Base-by-base conservation (phyloP, 805 yeast genomes). In the Starmera quercuum region DNA sequence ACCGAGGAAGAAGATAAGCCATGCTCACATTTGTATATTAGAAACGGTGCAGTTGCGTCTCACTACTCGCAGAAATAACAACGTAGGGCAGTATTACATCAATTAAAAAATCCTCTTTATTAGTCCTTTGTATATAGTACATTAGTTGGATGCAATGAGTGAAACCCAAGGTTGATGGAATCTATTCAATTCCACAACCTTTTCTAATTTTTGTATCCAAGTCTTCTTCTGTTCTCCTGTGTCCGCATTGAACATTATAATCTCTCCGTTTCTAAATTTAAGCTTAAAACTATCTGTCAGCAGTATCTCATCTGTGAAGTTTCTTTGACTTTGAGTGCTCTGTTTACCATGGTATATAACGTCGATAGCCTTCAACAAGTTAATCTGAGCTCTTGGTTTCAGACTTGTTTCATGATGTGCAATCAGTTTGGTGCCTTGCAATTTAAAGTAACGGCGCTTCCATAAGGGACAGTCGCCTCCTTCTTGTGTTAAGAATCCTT, bases 191-290 rank as follows among this genome's bases (percentile, higher is more conserved):
- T 63, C 64, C 10, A 80, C 68, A 14, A 81, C 71, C 31, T 63
- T 63, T 38, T 78, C 78, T 37, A 88, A 56, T 1, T 67, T 55
- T 4, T 56, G 46, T 33, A 81, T 70, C 97, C 97, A 90, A 34
- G 63, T 60, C 21, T 58, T 51, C 58, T 78, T 81, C 31, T 75
- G 81, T 13, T 55, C 63, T 30, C 62, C 66, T 29, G 78, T 73
- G 34, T 85, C 92, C 13, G 95, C 90, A n/a, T 83, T 84, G 55
- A 90, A 84, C 42, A 78, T 83, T 33, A 88, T 82, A 4, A 73
- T 63, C 56, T 88, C 97, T 5, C 85, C 88, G 51, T 88, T 83
- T 27, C 74, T 69, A 56, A 88, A 88, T 40, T 65, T 61, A 31
- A 88, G 58, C 49, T 79, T 79, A 66, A 88, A 85, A 10, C 87